Base-by-base conservation (phyloP, 2,329 filamentous ascomycete species). In the Verticillium dahliae region DNA sequence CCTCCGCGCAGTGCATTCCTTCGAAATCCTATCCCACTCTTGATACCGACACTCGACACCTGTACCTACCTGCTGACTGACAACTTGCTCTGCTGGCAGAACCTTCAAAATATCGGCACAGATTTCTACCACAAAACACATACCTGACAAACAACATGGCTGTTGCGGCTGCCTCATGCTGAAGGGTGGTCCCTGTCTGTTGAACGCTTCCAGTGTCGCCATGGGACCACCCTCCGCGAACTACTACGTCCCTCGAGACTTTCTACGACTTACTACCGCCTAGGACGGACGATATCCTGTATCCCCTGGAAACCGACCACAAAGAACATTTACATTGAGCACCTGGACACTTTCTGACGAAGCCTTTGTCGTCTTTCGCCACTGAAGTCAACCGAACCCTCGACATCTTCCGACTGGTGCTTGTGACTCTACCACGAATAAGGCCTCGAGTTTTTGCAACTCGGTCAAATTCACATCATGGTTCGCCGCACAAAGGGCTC, bases 161-260 rank as follows among this genome's bases (percentile, higher is more conserved):
- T 39, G 58, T 75, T 65, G 72, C 74, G 73, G 72, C 71, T 75
- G 76, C 76, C 80, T 76, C 76, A 64, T 79, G 79, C 66, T 85
- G 82, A 79, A 82, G 80, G 80, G 81, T 83, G 80, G 81, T 74
- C 71, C 71, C 76, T 72, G 69, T 68, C 75, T 72, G 74, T 73
- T 72, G 72, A 71, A 69, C 71, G 70, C 70, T 69, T 75, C 78
- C 75, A 75, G 76, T 73, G 85, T 78, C 76, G 75, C 77, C 73
- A 85, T 85, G 83, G 82, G 77, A 81, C 80, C 81, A 81, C 80
- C 80, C 79, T 83, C 80, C 72, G 72, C 73, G 76, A 76, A 72
- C 69, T 71, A 67, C 70, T 71, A 74, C 69, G 71, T 72, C 62
- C 61, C 70, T 63, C 61, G 62, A 71, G 66, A 66, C 60, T 55